Conservation (phyloP, 306 rosid genomes). For the Erythrophleum fordii region DNA sequence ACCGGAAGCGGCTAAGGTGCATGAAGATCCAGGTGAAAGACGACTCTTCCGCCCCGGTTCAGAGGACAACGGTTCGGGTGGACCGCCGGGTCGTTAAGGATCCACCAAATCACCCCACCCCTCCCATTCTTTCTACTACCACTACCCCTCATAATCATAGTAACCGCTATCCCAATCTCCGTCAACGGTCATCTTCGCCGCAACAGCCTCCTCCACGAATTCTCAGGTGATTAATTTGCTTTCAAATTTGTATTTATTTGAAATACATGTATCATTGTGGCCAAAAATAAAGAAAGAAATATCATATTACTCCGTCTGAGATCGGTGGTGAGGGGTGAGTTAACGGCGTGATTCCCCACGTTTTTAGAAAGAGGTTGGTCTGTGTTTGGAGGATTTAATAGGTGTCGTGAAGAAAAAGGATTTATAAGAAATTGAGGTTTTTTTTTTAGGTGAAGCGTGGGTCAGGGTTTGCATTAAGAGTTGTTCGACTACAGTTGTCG, state of each 20-base stretch:
- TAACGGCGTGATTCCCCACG: neutral
- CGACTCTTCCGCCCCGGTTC: slow-evolving; percentile 65
- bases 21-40: slow-evolving; percentile 91
- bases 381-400: neutral
- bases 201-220: slow-evolving; percentile 76
- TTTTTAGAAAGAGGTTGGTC: neutral
- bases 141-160: slow-evolving; percentile 22
- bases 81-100: slow-evolving; percentile 83
- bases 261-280: neutral
- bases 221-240: slow-evolving; percentile 56
- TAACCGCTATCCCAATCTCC: slow-evolving; percentile 77
- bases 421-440: neutral
- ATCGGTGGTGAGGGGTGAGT: neutral
- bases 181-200: slow-evolving; percentile 78
- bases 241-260: neutral
- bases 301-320: neutral
- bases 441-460: slow-evolving; percentile 27
- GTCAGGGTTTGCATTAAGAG: neutral
- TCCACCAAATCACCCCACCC: slow-evolving; percentile 49
- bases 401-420: neutral
- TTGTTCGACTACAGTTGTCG: neutral
- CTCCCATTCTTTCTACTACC: slow-evolving; percentile 28
- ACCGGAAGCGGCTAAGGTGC: slow-evolving; percentile 86
- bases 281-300: neutral
- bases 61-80: slow-evolving; percentile 74